These are phyloP conservation scores for Yamadazyma blattariae DNA, from an alignment of 1,139 yeast genomes.

Conservation along the genomic window DNA sequence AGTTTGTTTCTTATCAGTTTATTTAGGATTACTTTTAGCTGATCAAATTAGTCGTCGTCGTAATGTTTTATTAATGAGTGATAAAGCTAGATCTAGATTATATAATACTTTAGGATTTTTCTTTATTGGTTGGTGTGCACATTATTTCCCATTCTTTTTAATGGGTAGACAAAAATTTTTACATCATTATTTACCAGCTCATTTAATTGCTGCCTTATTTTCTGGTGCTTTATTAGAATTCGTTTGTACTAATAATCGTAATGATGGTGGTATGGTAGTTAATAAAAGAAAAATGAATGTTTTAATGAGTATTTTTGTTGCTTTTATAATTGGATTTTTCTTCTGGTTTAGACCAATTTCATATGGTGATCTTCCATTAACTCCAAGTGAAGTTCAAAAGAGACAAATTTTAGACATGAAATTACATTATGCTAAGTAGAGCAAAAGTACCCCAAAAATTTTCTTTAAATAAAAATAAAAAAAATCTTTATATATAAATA, in stretches of 20 bases:
- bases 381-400: constrained; percentile 59
- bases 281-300: constrained; percentile 25
- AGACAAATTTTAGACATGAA: constrained; percentile 84
- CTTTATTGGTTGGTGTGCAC: constrained; percentile 83
- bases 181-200: constrained; percentile 97
- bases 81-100: constrained; percentile 66
- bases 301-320: constrained; percentile 39
- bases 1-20: constrained; percentile 63
- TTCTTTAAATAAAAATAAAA: no score
- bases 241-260: constrained; percentile 58
- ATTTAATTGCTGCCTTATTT: constrained; percentile 80
- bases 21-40: constrained; percentile 58
- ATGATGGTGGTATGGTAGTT: constrained; percentile 17
- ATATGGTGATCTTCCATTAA: constrained; percentile 71
- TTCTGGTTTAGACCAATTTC: constrained; percentile 78
- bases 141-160: constrained; percentile 85
- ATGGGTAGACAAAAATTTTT: constrained; percentile 92
- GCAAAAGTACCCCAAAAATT: no score
- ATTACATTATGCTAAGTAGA: constrained; percentile 82
- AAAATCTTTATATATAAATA: no score
- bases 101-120: constrained; percentile 84
- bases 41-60: constrained; percentile 82
- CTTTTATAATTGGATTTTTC: constrained; percentile 61
- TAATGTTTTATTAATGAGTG: constrained; percentile 53
- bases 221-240: constrained; percentile 83